Evolutionary conservation across 2,329 filamentous ascomycete species (phyloP), one percentile per base, ranked within the genome.

Genomic region (Alternaria sp.): DNA sequence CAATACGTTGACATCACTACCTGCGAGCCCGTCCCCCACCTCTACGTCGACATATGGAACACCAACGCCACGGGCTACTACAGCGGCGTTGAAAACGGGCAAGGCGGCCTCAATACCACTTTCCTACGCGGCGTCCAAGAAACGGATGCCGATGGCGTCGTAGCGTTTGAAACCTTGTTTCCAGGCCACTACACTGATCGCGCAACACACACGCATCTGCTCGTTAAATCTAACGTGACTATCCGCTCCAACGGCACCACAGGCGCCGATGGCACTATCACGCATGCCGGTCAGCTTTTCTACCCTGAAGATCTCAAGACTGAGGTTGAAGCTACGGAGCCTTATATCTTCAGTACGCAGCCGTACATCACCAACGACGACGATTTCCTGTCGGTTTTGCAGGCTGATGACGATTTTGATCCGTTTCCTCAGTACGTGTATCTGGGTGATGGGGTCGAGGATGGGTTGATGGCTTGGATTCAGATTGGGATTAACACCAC

Each of bases 1-100:
- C 85, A 87, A 71, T 78, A 86, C 49, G 78, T 87, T 46, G 85
- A 87, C 64, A 79, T 85, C 32, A 76, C 79, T 21, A 86, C 84
- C 11, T 87, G 85, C 75, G 74, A 85, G 69, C 82, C 83, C 10
- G 79, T 86, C 1, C 74, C 81, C 3, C 73, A 82, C 49, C 77
- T 83, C 15, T 84, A 80, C 52, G 70, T 87, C 26, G 85, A 87
- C 62, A 82, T 86, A n/a, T 36, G 32, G 32, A 36, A 36, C 32
- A 0, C 3, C 15, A 36, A 36, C 32, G 32, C 32, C 4, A 36
- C 32, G 32, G 69, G 71, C 26, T 57, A 65, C 30, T 74, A 73
- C 57, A 82, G 86, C 58, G 73, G 78, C 13, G 85, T 85, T 28
- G 84, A 86, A 68, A 62, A n/a, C 50, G 28, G 50, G 5, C 50